Percentiles rank a stretch among this genome's conserved stretches.
phyloP scores from a whole-genome alignment of 2,329 filamentous ascomycete species.

The Microcyclosporella mali region DNA sequence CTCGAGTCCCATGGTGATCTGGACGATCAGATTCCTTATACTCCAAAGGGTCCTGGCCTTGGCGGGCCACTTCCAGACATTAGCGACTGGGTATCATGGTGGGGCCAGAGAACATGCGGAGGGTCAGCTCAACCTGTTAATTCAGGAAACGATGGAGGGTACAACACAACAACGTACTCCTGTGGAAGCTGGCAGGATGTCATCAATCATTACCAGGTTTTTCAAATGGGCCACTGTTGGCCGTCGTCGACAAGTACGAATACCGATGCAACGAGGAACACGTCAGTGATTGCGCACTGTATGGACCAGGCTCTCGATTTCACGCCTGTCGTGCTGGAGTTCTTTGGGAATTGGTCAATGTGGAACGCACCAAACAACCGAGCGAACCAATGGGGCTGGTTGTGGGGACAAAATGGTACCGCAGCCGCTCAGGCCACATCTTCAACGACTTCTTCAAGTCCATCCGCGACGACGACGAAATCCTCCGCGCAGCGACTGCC shows the following conservation, averaged over 20 bases:
- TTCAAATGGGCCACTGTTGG: constrained; percentile 39
- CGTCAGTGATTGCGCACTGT: constrained; percentile 12
- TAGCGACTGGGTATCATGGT: constrained; percentile 32
- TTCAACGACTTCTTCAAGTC: no score
- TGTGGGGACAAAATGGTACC: no score
- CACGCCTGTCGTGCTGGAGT: constrained; percentile 23
- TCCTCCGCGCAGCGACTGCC: no score
- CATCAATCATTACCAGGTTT: constrained; percentile 36
- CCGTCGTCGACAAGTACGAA: constrained; percentile 25
- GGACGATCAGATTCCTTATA: constrained; percentile 40
- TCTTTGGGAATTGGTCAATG: constrained; percentile 23
- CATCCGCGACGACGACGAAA: no score
- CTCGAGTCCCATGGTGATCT: constrained; percentile 41
- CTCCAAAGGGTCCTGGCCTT: constrained; percentile 25
- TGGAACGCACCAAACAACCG: constrained; percentile 15
- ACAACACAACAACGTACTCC: constrained; percentile 29
- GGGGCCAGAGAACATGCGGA: constrained; percentile 34
- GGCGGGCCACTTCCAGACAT: constrained; percentile 26
- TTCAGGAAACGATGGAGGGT: constrained; percentile 24
- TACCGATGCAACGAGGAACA: constrained; percentile 17
- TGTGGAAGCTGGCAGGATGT: constrained; percentile 28
- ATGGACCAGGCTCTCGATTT: constrained; percentile 19
- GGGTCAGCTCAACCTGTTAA: constrained; percentile 17
- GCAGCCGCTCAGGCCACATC: no score
- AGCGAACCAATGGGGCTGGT: not conserved